Evolutionary conservation across 2,329 filamentous ascomycete genomes (phyloP), one percentile per base, ranked within the genome.

Genomic region (Monosporascus cannonballus): DNA sequence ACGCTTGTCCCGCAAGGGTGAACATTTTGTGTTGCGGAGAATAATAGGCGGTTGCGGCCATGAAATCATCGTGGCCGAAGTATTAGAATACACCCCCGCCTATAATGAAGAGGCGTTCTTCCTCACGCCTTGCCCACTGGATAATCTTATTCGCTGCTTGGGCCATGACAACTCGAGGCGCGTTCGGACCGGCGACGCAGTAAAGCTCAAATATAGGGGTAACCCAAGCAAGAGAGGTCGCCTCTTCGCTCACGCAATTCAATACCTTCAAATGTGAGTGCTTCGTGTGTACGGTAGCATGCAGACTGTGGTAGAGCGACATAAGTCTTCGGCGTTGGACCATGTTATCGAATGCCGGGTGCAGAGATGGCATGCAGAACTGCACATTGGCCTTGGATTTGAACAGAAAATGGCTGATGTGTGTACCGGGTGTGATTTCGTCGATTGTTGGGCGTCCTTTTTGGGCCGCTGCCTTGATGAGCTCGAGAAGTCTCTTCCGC

Each of bases 331-430:
- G 78, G 49, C 83, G 79, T 42, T 83, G 77, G 47, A 89, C 73
- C 4, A 81, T 67, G 20, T 65, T 60, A 38, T 60, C 61, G 64
- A 94, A 94, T 52, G 85, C 75, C 0, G 89, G 86, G 9, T 83
- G 77, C 55, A 90, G 87, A 0, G 89, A 85, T 1, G 92, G 88
- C 90, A 96, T 96, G 60, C 84, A 87, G 70, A 96, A 99, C 68
- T 99, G 95, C 27, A 99, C 94, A 62, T 99, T 96, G 20, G 87
- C 85, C 54, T 90, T 83, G 17, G 90, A 96, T 71, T 97, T 99
- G 78, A 96, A 99, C 18, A 99, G 73, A 66, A 97, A 99, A 74
- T 99, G 94, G 60, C 87, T 86, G 50, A 97, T 75, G 34, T 87
- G 85, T 17, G 86, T 89, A 24, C 87, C 89, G 0, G 91, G 89